Evolutionary conservation across 2,329 filamentous ascomycete species (phyloP), one percentile per base, ranked within the genome.

Genomic region (Neofusicoccum cordaticola): DNA sequence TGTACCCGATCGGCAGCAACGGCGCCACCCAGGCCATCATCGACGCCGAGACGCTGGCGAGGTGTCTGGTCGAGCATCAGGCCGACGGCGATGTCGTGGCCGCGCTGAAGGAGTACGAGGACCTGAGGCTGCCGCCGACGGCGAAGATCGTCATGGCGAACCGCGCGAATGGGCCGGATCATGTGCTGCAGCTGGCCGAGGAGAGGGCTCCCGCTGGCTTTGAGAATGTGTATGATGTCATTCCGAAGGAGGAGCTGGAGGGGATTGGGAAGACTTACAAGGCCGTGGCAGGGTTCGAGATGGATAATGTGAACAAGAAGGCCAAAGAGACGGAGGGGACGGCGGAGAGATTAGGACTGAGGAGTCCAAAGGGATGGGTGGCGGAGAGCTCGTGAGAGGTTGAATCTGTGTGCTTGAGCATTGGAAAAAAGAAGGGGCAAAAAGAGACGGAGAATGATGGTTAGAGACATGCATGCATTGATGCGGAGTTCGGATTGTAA

Each of bases 121-220:
- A 73, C 7, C 70, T 74, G 35, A 70, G 79, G 2, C 66, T 82
- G 1, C 79, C 80, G 7, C 74, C 78, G 0, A 82, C 79, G 3
- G 74, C 79, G 2, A 78, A 79, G 66, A 82, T 82, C 17, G 78
- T 81, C 19, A 78, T 80, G 73, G 79, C 79, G 7, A 82, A 82
- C 68, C 72, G 80, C 19, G 79, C 77, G 0, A 81, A 81, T 62
- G 79, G 80, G 1, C 79, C 80, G 3, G 79, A 82, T 67, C 79
- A 81, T 67, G 79, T 82, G 4, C 65, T 82, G 69, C 78, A 82
- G 66, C 69, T 82, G 42, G 79, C 78, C 1, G 75, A 82, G 65
- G 79, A 81, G 68, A 67, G 80, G 27, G 79, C 80, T 2, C 79
- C 79, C 2, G 73, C 79, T 8, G 53, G 53, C 6, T 58, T 58